Base-by-base conservation (phyloP, 148 eudicot genomes). In the Amaranthus cruentus region DNA sequence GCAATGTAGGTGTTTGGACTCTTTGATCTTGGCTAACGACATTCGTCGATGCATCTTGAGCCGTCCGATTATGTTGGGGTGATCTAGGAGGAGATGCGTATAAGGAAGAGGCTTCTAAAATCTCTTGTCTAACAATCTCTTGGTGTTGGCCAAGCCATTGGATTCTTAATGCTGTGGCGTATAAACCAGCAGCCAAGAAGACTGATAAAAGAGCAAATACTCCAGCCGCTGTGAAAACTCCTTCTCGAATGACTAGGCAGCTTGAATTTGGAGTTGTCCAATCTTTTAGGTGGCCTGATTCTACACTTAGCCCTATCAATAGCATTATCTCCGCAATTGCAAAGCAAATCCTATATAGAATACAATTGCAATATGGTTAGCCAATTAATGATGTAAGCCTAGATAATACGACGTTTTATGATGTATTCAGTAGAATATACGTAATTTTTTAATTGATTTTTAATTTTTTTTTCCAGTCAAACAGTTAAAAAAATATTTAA, bases 211-310 rank as follows among this genome's bases (percentile, higher is more conserved):
- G 80, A 2, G 87, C 83, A 8, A 88, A 88, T 14, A 91, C 87
- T 43, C 97, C 98, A 0, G 97, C 96, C 1, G 88, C 82, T 2
- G 91, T 78, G 82, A 89, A 91, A 2, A 94, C 78, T 2, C 98
- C 98, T 71, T 76, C 74, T 21, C 79, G 78, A 8, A 88, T 60
- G 15, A 81, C 9, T 0, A 89, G 87, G 79, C 98, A 94, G n/a
- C 75, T 86, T 1, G 81, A 55, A 57, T 85, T 80, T 13, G 93
- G 91, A 3, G 72, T 56, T 0, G 81, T 71, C 96, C 93, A 94
- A 12, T 87, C 80, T 14, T 80, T 86, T 8, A 91, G 84, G 67
- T 94, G 98, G n/a, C 97, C 96, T 7, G 96, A 94, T 77, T 94
- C 98, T 3, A 91, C 86, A 72, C 91, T 91, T 4, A 91, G 75